A percentile compares a stretch with the other conserved stretches of the same genome.
phyloP scores from a whole-genome alignment of 176 grass and related monocot genomes.

The Urochloa ruziziensis region DNA sequence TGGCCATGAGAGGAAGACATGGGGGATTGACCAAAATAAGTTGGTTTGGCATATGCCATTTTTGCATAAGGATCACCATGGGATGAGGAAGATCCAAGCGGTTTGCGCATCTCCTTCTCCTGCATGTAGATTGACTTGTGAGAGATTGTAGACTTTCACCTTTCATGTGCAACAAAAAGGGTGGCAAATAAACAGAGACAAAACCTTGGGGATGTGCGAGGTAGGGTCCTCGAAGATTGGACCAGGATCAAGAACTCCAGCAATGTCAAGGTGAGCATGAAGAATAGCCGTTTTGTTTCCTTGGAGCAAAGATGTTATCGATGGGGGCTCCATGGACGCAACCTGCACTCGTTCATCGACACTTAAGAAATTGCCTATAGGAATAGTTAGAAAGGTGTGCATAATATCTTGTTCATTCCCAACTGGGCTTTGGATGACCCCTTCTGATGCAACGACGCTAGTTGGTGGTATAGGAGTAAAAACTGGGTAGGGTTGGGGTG shows the following conservation, averaged over 20 bases:
- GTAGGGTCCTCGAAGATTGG: background rate
- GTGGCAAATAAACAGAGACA: background rate
- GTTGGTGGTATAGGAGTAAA: background rate
- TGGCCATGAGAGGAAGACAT: background rate
- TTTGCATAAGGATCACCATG: background rate
- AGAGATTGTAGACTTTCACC: background rate
- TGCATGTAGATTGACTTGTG: background rate
- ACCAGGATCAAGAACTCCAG: background rate
- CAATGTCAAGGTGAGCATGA: background rate
- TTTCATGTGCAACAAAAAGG: background rate
- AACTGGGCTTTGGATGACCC: background rate
- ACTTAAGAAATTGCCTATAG: background rate
- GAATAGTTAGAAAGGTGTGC: background rate
- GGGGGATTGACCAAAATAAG: background rate
- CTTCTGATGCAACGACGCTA: background rate
- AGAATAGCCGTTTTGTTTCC: background rate
- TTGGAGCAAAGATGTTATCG: constrained; percentile 1
- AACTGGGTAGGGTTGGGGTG: background rate
- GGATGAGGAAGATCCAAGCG: background rate
- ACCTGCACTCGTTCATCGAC: background rate
- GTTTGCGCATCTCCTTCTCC: background rate
- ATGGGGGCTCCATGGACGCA: background rate
- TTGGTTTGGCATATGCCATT: background rate
- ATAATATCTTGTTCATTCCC: background rate
- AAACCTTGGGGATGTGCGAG: background rate